Base-by-base conservation (phyloP, 768 basidiomycete genomes). In the Leccinellum rugosiceps region DNA sequence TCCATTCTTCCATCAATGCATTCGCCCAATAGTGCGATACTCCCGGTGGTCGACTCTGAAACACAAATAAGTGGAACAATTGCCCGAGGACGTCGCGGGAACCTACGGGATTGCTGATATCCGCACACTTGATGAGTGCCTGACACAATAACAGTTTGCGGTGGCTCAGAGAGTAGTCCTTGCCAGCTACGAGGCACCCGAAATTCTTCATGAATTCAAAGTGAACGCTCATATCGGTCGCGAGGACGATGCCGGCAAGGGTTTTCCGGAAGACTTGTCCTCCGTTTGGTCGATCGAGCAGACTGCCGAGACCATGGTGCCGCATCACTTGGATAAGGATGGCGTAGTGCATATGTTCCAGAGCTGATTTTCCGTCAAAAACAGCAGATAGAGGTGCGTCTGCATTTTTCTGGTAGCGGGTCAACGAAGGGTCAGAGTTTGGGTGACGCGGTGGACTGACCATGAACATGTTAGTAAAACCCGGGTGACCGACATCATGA, bases 401-500 rank as follows among this genome's bases (percentile, higher is more conserved):
- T 52, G 96, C 96, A 67, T 98, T 97, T 87, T 93, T 92, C 94
- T 97, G 66, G 26, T 4, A 30, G 38, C 19, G 46, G 35, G 50
- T 62, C 54, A 68, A 34, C 49, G 41, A 57, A 6, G 25, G 10
- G 35, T 32, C 38, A 43, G 57, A 25, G 51, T 35, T 41, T 34
- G 25, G 50, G 54, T 28, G 23, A 28, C 11, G 14, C 5, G 23
- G 31, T 23, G 9, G 50, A 80, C 84, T 71, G 65, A 92, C 94
- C 90, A 98, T 91, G 75, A 98, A 98, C 14, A 83, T 76, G 69
- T 98, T 98, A 25, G 88, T 90, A 56, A 98, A 83, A 1, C 97
- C 97, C 0, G 97, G 97, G 74, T 99, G 97, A 0, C 93, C 96
- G 17, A 93, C 94, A 71, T 99, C 97, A 68, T 99, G 97, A 0